phyloP scores from a whole-genome alignment of 2,329 filamentous ascomycete species.

The Hymenoscyphus scutula region DNA sequence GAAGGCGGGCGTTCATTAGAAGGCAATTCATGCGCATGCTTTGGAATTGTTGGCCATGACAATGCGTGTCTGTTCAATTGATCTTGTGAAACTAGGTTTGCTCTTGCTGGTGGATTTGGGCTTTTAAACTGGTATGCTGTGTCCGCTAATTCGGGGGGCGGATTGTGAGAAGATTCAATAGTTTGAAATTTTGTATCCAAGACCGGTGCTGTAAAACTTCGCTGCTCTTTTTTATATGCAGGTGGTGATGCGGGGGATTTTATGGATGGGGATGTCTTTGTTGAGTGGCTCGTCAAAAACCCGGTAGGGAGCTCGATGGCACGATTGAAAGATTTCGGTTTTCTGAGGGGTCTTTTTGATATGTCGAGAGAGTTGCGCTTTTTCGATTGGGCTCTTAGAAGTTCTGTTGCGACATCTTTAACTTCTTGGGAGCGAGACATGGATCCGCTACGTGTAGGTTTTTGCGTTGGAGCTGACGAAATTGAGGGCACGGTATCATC shows the following conservation, averaged over 20 bases:
- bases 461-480: background rate
- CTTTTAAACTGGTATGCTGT: background rate
- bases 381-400: background rate
- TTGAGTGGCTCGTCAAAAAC: background rate
- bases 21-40: background rate
- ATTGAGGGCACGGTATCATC: background rate
- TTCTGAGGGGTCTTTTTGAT: background rate
- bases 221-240: background rate
- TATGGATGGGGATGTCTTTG: background rate
- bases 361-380: background rate
- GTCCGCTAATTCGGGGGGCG: slow-evolving; percentile 3
- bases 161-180: slow-evolving; percentile 6
- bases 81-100: background rate
- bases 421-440: background rate
- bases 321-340: background rate
- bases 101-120: background rate
- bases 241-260: background rate
- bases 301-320: background rate
- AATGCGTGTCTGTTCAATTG: background rate
- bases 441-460: background rate
- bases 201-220: background rate
- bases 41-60: background rate
- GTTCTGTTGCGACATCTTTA: background rate
- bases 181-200: background rate
- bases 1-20: background rate